A percentile compares a stretch with the other conserved stretches of the same genome.
These are phyloP conservation scores for Aspergillus carbonarius DNA, from an alignment of 2,329 filamentous ascomycete genomes.

Conservation along the genomic window DNA sequence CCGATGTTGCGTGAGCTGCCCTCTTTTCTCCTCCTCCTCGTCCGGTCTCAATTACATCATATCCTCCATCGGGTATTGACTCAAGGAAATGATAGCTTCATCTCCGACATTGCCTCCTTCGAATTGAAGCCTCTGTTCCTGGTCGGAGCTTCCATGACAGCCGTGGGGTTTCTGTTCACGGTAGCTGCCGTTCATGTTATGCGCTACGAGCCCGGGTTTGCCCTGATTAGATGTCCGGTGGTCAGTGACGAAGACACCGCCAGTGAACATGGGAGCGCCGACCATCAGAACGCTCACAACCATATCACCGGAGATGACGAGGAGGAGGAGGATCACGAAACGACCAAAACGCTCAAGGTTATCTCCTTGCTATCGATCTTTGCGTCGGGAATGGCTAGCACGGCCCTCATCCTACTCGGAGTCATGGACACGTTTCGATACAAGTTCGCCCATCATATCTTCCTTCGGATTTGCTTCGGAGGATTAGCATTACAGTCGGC, in stretches of 20 bases:
- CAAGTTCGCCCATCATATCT: constrained; percentile 17
- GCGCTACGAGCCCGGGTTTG: constrained; percentile 23
- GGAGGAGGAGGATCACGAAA: constrained; percentile 12
- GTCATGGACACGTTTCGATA: constrained; percentile 25
- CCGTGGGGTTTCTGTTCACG: constrained; percentile 20
- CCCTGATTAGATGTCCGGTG: constrained; percentile 9
- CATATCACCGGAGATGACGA: not conserved
- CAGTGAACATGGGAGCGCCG: not conserved
- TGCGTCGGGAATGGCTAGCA: constrained; percentile 16
- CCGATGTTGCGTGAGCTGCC: constrained; percentile 15
- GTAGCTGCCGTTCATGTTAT: constrained; percentile 24
- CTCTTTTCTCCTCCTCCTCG: not conserved
- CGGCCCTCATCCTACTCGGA: constrained; percentile 18
- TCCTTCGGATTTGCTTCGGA: constrained; percentile 21
- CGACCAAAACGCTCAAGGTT: constrained; percentile 16
- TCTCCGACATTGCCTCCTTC: constrained; percentile 25
- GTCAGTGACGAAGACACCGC: not conserved
- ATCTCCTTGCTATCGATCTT: constrained; percentile 22
- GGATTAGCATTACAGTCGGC: constrained; percentile 21
- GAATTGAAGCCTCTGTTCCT: constrained; percentile 25
- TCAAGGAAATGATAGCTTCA: constrained; percentile 15
- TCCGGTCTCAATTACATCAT: not conserved
- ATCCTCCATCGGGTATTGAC: not conserved
- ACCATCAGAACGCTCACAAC: not conserved
- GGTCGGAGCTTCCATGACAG: constrained; percentile 20